A percentile compares a stretch with the other conserved stretches of the same genome.
These are phyloP conservation scores for Scedosporium minutisporum DNA, from an alignment of 2,329 filamentous ascomycete species.

Conservation along the genomic window DNA sequence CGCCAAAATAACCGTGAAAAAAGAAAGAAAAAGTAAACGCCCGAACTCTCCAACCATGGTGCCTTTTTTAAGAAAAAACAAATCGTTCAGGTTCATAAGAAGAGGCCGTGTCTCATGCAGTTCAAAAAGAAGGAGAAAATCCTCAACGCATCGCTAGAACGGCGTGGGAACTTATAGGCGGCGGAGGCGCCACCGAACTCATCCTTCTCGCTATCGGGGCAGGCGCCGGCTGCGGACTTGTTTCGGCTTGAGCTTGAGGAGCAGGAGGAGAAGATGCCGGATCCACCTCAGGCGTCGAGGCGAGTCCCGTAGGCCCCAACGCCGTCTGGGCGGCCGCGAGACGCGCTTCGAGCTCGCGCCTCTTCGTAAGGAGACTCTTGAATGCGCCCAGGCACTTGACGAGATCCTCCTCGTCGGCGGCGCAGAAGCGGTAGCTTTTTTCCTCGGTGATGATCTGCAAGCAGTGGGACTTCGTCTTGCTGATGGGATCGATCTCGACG, in stretches of 20 bases:
- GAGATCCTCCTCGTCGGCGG: constrained; percentile 70
- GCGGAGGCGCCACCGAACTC: neutral
- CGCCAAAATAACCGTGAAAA: neutral
- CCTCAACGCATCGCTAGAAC: neutral
- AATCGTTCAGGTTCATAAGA: neutral
- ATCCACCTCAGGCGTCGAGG: neutral
- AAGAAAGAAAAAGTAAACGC: neutral
- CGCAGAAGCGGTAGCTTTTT: constrained; percentile 69
- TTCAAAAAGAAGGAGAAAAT: no score
- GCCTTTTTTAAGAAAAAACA: neutral
- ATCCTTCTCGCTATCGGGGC: neutral
- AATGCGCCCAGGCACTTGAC: constrained; percentile 81
- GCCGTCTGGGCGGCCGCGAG: constrained; percentile 19
- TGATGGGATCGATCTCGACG: constrained; percentile 84
- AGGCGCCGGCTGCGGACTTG: neutral
- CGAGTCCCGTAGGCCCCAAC: neutral
- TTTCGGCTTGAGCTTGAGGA: neutral
- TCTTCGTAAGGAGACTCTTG: constrained; percentile 72
- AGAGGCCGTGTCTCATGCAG: no score
- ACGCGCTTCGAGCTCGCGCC: constrained; percentile 52
- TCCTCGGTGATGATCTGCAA: constrained; percentile 92
- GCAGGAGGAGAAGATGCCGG: neutral
- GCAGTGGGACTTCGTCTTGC: constrained; percentile 74
- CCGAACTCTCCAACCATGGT: neutral
- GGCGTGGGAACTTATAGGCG: neutral